Evolutionary conservation across 768 basidiomycete species (phyloP), one percentile per base, ranked within the genome.

Genomic region (Tylopilus felleus): DNA sequence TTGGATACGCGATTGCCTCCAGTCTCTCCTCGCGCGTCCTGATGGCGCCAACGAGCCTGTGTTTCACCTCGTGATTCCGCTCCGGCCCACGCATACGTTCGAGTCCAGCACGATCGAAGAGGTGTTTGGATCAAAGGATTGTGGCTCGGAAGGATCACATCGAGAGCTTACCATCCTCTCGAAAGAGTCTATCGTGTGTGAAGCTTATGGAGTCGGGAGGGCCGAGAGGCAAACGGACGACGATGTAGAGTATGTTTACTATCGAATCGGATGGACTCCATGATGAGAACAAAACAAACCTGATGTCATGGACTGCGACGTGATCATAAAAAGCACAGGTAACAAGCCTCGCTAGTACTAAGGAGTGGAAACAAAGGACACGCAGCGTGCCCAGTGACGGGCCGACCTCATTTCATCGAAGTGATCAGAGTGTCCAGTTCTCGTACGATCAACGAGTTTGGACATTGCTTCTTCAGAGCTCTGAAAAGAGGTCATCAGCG

Each of bases 371-470:
- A 40, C 35, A n/a, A 17, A 22, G 8, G 13, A 39, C 5, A n/a
- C 22, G 8, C 13, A 21, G 21, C 4, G 9, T 33, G 13, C n/a
- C n/a, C 4, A 12, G 19, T 3, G 29, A 3, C 45, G 13, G 10
- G 6, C 6, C 9, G 4, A 28, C 14, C n/a, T 78, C 68, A 90
- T 65, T 85, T 88, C 86, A 90, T 89, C 4, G 78, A 78, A 8
- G 80, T 67, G 13, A 77, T 73, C 31, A 88, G 73, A 59, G 78
- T 79, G 42, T 90, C 88, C 21, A 94, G 70, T 68, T 96, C 93
- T 47, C 93, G 75, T 40, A 81, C 80, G 47, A 92, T 84, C 68
- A 94, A 69, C 1, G 87, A 83, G 67, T 93, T 93, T 13, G 93
- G 93, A 60, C 85, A 88, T 50, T 75, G 83, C 63, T 80, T 81